Conservation (phyloP, 2,329 filamentous ascomycete species). For the Colletotrichum camelliae region DNA sequence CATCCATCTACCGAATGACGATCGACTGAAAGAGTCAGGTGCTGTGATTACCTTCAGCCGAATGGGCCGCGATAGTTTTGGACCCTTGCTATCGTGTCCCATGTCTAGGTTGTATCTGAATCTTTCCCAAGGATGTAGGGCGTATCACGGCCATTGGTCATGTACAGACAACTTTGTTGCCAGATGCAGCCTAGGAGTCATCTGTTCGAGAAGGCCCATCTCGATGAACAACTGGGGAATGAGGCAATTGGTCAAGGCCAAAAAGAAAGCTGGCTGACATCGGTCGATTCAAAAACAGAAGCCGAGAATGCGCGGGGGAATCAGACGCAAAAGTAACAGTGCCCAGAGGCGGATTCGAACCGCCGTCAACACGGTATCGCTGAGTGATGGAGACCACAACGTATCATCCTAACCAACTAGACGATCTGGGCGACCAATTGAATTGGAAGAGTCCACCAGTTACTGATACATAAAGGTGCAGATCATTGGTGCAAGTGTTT, state of each 20-base stretch:
- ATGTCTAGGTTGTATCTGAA: not conserved
- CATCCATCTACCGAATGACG: not conserved
- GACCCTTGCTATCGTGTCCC: not conserved
- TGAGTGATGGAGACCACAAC: slow-evolving; percentile 23
- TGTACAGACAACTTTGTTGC: not conserved
- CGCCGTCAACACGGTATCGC: slow-evolving; percentile 23
- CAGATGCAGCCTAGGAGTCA: not conserved
- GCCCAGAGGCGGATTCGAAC: slow-evolving; percentile 26
- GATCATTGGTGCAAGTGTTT: no score
- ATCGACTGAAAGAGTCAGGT: slow-evolving; percentile 11
- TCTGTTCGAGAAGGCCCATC: not conserved
- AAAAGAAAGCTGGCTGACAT: not conserved
- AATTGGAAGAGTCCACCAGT: fast-evolving
- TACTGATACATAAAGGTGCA: no score
- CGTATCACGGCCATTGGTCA: not conserved
- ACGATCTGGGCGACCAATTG: slow-evolving; percentile 19
- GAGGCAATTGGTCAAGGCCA: not conserved
- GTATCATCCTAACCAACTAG: slow-evolving; percentile 27
- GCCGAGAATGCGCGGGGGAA: not conserved
- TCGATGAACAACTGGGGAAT: not conserved
- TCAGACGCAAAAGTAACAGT: not conserved
- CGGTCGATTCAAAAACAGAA: not conserved
- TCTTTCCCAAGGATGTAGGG: not conserved
- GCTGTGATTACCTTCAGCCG: not conserved
- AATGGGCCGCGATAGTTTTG: slow-evolving; percentile 2